A percentile compares a stretch with the other conserved stretches of the same genome.
Evolutionary conservation across 2,329 filamentous ascomycete genomes (phyloP).

Genomic region (Colletotrichum musae): DNA sequence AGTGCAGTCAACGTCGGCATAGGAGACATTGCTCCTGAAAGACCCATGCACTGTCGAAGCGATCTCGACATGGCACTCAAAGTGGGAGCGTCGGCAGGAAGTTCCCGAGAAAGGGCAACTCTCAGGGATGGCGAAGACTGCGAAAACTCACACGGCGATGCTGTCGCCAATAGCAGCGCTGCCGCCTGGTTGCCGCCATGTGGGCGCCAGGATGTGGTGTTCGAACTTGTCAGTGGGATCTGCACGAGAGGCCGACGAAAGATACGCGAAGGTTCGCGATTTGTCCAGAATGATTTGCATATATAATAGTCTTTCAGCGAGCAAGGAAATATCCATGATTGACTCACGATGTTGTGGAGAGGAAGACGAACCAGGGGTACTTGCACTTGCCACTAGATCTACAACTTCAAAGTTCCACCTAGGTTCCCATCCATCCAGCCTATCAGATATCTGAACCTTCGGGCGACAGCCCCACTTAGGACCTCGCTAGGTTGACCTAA

Average conservation of each 20-base stretch:
- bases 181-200: constrained; percentile 1
- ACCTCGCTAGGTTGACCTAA: constrained; percentile 9
- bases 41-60: not conserved
- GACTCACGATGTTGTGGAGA: not conserved
- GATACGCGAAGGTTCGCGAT: not conserved
- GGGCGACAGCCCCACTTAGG: not conserved
- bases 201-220: not conserved
- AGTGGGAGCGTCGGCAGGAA: not conserved
- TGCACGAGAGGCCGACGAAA: not conserved
- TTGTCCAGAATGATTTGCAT: constrained; percentile 13
- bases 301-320: not conserved
- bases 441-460: too few species aligned
- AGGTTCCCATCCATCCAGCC: too few species aligned
- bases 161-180: constrained; percentile 10
- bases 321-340: too few species aligned
- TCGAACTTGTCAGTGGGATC: not conserved
- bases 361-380: not conserved
- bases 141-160: not conserved
- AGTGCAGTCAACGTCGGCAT: not conserved
- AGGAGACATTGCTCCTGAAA: not conserved
- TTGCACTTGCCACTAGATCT: too few species aligned
- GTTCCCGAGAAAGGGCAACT: not conserved
- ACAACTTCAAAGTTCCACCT: too few species aligned
- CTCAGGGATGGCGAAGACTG: not conserved
- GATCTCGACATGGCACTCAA: not conserved